Evolutionary conservation across 306 rosid species (phyloP), one percentile per base, ranked within the genome.

Genomic region (Astragalus glycyphyllos): DNA sequence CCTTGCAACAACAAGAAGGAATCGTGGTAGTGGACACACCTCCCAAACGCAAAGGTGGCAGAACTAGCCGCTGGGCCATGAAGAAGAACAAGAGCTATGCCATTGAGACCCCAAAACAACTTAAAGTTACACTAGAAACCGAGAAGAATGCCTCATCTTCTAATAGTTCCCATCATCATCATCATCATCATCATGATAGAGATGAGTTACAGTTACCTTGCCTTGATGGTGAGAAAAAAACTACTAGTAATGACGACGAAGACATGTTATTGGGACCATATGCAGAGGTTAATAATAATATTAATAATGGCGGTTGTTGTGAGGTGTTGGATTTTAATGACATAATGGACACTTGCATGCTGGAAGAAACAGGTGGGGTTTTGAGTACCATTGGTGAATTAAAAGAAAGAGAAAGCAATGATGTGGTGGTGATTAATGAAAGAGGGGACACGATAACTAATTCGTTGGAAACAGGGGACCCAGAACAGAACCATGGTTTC

Each of bases 21-120:
- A 26, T 26, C 31, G 73, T 23, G 0, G 9, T 63, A 7, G 58
- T 58, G 23, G 73, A 85, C 11, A n/a, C 72, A 7, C 80, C 84
- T 8, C 79, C 85, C 1, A 85, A 71, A 47, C 51, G 82, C 5
- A 85, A 74, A 68, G 77, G 86, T 1, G 91, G 89, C 9, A 74
- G 87, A 65, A 82, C 83, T 13, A 88, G 89, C 20, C 78, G 85
- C 0, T 70, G 78, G 83, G 85, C 84, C 14, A 82, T 79, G 88
- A 79, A 85, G 81, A 79, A 71, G 49, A 75, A 75, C 73, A 84
- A 79, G 32, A 58, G 4, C 51, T 38, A 51, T 14, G 15, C 5
- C 53, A 44, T 11, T 9, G 4, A 5, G 61, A 40, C 5, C 59
- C 77, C 67, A 49, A 69, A 65, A 20, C n/a, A 56, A 31, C 20